Evolutionary conservation across 106 monocot species (phyloP).

Genomic region (Iris macrosiphon): DNA sequence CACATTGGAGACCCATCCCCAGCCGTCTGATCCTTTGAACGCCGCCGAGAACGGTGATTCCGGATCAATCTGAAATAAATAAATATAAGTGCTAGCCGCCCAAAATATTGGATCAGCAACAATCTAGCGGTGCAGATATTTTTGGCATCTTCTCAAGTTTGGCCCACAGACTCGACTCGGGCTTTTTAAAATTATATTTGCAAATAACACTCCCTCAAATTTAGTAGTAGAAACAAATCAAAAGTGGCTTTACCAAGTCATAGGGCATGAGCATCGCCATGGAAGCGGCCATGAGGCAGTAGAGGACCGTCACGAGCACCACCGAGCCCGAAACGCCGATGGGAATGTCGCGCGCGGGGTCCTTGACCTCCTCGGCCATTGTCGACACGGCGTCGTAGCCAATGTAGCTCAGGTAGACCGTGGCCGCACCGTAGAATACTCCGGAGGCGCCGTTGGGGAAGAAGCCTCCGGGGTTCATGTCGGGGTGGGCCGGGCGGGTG

Average conservation of each 20-base stretch:
- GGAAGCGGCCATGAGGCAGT: constrained; percentile 90
- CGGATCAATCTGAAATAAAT: constrained; percentile 61
- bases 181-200: no score
- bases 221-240: no score
- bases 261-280: constrained; percentile 93
- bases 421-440: constrained; percentile 73
- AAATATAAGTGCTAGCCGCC: no score
- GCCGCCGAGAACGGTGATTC: constrained; percentile 74
- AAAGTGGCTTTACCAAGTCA: constrained; percentile 73
- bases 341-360: constrained; percentile 80
- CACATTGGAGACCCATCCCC: constrained; percentile 78
- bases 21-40: constrained; percentile 44
- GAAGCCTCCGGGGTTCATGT: constrained; percentile 49
- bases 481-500: constrained; percentile 43
- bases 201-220: no score
- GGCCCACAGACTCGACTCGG: no score
- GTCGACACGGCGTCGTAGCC: constrained; percentile 99
- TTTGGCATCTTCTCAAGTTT: no score
- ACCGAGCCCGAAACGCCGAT: constrained; percentile 90
- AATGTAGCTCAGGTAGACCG: constrained; percentile 92
- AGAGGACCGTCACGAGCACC: constrained; percentile 65
- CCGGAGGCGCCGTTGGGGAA: constrained; percentile 62
- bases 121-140: no score
- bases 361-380: constrained; percentile 91
- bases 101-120: no score